phyloP scores from a whole-genome alignment of 164 flowering plant species.

The Liriodendron chinense region DNA sequence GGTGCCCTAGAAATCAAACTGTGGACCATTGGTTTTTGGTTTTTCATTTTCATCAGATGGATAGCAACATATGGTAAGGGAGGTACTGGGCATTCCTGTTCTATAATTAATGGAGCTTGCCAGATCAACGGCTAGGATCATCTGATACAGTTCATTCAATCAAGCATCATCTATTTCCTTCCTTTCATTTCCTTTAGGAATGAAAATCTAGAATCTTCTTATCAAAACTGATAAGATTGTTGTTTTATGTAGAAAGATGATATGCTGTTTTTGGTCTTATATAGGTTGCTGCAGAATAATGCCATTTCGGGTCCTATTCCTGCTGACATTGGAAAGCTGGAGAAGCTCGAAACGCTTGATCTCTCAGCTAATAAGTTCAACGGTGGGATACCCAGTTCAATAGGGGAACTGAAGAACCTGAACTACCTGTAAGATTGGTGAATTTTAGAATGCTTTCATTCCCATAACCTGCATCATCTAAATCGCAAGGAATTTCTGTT shows the following conservation, averaged over 20 bases:
- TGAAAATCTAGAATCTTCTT: not conserved
- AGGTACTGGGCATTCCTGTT: no score
- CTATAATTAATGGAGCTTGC: not conserved
- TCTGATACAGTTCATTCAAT: no score
- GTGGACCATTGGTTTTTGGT: no score
- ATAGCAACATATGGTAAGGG: no score
- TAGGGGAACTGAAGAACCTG: slow-evolving; percentile 67
- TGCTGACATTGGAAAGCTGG: slow-evolving; percentile 60
- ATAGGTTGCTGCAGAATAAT: slow-evolving; percentile 89
- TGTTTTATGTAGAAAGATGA: not conserved
- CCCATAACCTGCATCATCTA: not conserved
- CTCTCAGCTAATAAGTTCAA: slow-evolving; percentile 72
- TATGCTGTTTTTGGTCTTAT: not conserved
- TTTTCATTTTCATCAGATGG: no score
- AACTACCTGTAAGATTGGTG: slow-evolving; percentile 72
- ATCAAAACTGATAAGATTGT: not conserved
- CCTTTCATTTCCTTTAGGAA: no score
- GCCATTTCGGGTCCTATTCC: slow-evolving; percentile 87
- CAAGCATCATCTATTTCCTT: no score
- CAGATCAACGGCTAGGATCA: not conserved
- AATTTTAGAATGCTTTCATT: slow-evolving; percentile 3
- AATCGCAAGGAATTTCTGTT: not conserved
- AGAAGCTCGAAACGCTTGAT: slow-evolving; percentile 84
- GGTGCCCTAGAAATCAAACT: no score
- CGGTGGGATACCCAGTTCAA: slow-evolving; percentile 73